phyloP scores from a whole-genome alignment of 1,139 yeast genomes.

The Pichia sp. region DNA sequence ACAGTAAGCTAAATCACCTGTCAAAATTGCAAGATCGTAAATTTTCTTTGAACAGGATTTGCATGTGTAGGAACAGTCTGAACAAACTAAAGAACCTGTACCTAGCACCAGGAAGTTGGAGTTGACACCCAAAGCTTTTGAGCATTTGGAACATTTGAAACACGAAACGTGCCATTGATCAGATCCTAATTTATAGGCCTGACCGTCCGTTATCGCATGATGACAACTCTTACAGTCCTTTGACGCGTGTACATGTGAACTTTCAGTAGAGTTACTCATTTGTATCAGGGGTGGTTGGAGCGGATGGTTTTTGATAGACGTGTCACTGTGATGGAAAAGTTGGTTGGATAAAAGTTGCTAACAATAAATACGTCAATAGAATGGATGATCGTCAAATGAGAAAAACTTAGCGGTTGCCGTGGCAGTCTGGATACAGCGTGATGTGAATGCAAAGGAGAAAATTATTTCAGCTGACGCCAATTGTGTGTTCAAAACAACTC shows the following conservation, averaged over 20 bases:
- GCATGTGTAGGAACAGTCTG: slow-evolving; percentile 85
- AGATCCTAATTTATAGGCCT: slow-evolving; percentile 78
- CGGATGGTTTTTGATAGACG: no score
- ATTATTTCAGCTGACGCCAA: no score
- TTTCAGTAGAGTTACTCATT: no score
- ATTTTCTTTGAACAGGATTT: slow-evolving; percentile 83
- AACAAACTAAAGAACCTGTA: slow-evolving; percentile 85
- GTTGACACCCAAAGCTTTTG: slow-evolving; percentile 69
- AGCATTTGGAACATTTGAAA: slow-evolving; percentile 83
- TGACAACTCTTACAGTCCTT: slow-evolving; percentile 23
- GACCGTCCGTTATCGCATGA: slow-evolving; percentile 57
- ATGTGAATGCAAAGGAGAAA: no score
- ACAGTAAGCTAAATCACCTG: slow-evolving; percentile 94
- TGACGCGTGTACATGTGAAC: neutral
- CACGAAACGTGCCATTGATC: slow-evolving; percentile 95
- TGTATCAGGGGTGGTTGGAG: no score
- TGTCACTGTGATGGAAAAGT: no score
- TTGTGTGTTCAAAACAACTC: no score
- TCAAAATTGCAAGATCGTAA: slow-evolving; percentile 90
- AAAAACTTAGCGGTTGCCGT: no score
- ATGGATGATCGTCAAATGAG: no score
- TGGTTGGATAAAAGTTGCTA: no score
- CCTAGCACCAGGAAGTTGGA: slow-evolving; percentile 87
- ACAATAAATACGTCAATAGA: no score
- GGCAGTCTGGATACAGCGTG: no score